phyloP scores from a whole-genome alignment of 2,329 filamentous ascomycete genomes.

The Talaromyces sp. region DNA sequence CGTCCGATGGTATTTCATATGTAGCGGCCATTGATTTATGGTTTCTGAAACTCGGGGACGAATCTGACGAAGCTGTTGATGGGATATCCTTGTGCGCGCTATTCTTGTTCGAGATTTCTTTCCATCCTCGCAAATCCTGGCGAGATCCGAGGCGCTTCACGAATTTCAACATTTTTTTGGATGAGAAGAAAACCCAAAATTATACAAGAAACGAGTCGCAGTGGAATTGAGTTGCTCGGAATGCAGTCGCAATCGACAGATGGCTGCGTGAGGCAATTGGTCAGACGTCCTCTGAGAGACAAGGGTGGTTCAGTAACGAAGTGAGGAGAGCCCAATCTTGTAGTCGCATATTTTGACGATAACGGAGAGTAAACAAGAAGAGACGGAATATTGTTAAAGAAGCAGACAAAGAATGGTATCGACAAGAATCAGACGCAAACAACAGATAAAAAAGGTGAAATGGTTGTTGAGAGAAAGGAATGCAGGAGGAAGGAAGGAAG shows the following conservation, averaged over 20 bases:
- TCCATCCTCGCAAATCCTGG: conserved; percentile 11
- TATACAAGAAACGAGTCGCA: not conserved
- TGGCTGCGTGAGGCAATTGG: not conserved
- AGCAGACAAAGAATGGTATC: not conserved
- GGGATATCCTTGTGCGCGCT: conserved; percentile 48
- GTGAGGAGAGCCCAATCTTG: conserved; percentile 1
- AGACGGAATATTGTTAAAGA: not conserved
- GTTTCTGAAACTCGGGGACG: conserved; percentile 37
- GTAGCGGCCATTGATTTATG: not conserved
- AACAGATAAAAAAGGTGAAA: not conserved
- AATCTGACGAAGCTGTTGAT: conserved; percentile 59
- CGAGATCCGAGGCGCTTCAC: conserved; percentile 30
- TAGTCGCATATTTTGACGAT: conserved; percentile 8
- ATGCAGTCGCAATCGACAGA: not conserved
- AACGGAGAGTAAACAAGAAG: not conserved
- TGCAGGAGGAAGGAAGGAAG: not conserved
- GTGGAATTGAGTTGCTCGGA: not conserved
- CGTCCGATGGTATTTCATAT: conserved; percentile 13
- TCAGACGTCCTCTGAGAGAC: not conserved
- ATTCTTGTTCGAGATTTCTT: conserved; percentile 41
- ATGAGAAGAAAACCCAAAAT: not conserved
- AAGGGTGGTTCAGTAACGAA: conserved; percentile 1
- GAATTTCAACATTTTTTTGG: conserved; percentile 21
- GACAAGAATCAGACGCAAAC: not conserved
- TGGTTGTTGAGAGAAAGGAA: not conserved